Evolutionary conservation across 352 stramenopile genomes (phyloP), one percentile per base, ranked within the genome.

Genomic region (Thraustochytrium sp.): DNA sequence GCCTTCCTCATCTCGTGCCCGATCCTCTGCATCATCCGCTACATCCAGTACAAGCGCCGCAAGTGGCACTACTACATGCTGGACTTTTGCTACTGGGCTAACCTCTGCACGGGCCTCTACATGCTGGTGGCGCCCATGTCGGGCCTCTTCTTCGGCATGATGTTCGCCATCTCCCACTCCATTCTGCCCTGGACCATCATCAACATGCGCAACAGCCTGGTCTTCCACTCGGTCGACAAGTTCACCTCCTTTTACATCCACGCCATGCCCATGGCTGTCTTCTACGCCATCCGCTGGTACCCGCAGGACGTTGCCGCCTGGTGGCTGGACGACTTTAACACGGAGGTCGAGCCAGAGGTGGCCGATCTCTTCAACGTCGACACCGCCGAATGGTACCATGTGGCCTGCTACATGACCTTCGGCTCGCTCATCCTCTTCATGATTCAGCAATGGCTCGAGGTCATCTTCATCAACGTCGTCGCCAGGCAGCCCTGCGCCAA

Each of bases 81-180:
- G 29, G 88, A 91, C 83, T 91, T 90, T 80, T 91, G 88, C 83
- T 91, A 91, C 86, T 89, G 86, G 65, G 84, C 82, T 2, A 86
- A 85, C 53, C 23, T 82, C 3, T 23, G 85, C 16, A 34, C 9
- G 36, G 44, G 87, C 2, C 1, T 68, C 16, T 56, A 64, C 84
- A 55, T 85, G 34, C 37, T 84, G 34, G 44, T 29, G 5, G 23
- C 82, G 36, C 80, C 80, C 29, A 2, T n/a, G 40, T 56, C n/a
- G 5, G 34, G 8, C 23, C 23, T 85, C 29, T 49, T 85, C 36
- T 85, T 85, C 38, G 46, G 34, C 3, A 42, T 85, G 11, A 61
- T 73, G 40, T 89, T 89, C 42, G 74, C 85, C 8, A 88, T 89
- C n/a, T 68, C 55, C 29, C 87, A 89, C 62, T 88, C 87, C 16